These are phyloP conservation scores for Nitzschia palea DNA, from an alignment of 108 stramenopile species.

Conservation along the genomic window DNA sequence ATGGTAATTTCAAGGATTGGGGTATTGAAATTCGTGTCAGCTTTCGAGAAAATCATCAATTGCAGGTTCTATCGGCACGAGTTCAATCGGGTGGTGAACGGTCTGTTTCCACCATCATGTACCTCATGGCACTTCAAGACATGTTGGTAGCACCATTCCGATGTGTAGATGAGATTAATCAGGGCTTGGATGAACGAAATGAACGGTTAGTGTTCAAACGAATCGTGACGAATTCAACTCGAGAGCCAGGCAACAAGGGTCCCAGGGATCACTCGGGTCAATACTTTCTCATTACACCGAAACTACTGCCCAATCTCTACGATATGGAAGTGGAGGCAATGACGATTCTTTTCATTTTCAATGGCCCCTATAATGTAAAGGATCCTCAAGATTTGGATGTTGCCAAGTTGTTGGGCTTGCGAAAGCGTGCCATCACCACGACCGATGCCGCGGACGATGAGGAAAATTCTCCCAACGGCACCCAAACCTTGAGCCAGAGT, in stretches of 20 bases:
- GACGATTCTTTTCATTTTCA: constrained; percentile 90
- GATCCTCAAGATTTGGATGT: constrained; percentile 27
- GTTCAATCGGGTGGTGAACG: constrained; percentile 97
- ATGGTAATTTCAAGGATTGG: constrained; percentile 65
- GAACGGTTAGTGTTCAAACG: constrained; percentile 94
- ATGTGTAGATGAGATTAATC: constrained; percentile 99
- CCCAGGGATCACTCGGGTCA: constrained; percentile 75
- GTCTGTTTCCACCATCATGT: constrained; percentile 95
- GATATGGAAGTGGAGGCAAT: constrained; percentile 94
- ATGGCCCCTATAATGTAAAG: constrained; percentile 56
- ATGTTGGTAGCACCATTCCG: constrained; percentile 92
- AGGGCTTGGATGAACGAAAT: constrained; percentile 94
- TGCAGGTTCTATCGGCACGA: constrained; percentile 77
- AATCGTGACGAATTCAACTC: constrained; percentile 87
- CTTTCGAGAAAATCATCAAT: constrained; percentile 74
- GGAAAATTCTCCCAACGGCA: constrained; percentile 8
- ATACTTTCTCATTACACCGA: constrained; percentile 98
- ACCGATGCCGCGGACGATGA: constrained; percentile 13
- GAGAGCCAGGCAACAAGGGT: constrained; percentile 32
- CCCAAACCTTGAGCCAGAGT: no score
- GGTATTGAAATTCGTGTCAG: constrained; percentile 89
- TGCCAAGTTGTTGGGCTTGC: background rate
- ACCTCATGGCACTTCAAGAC: constrained; percentile 97
- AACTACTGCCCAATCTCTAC: constrained; percentile 91
- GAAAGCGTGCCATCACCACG: constrained; percentile 8